These are phyloP conservation scores for Tardiomyces digboiensis DNA, from an alignment of 1,139 yeast genomes.

Conservation along the genomic window DNA sequence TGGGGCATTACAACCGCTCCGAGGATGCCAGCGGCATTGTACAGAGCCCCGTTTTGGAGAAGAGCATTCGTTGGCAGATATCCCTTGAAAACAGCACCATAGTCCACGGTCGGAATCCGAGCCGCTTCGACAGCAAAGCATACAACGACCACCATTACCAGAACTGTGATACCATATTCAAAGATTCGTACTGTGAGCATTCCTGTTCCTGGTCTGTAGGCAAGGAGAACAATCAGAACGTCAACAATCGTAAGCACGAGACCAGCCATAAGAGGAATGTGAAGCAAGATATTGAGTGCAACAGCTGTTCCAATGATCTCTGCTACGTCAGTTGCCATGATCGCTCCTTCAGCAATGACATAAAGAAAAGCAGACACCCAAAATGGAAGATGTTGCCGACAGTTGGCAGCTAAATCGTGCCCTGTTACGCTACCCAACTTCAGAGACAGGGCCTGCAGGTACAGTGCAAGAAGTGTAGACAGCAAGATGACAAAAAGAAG, in stretches of 20 bases:
- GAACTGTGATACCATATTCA: slow-evolving; percentile 54
- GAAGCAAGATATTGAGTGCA: slow-evolving; percentile 60
- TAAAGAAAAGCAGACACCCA: slow-evolving; percentile 51
- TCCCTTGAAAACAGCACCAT: slow-evolving; percentile 54
- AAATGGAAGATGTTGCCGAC: slow-evolving; percentile 50
- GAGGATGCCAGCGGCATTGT: slow-evolving; percentile 65
- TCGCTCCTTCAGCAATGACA: slow-evolving; percentile 69
- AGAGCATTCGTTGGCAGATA: slow-evolving; percentile 58
- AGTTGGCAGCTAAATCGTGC: slow-evolving; percentile 60
- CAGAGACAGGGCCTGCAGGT: slow-evolving; percentile 61
- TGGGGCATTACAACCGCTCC: slow-evolving; percentile 88
- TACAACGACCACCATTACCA: slow-evolving; percentile 60
- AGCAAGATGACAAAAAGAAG: slow-evolving; percentile 56
- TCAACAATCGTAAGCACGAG: slow-evolving; percentile 63
- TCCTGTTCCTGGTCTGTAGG: slow-evolving; percentile 63
- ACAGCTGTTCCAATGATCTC: slow-evolving; percentile 88
- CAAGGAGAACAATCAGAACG: slow-evolving; percentile 63
- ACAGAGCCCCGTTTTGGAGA: slow-evolving; percentile 54
- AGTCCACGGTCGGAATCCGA: slow-evolving; percentile 39
- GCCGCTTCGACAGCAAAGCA: slow-evolving; percentile 66
- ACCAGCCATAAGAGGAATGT: slow-evolving; percentile 71
- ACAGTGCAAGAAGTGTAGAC: slow-evolving; percentile 65
- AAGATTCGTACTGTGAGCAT: slow-evolving; percentile 54
- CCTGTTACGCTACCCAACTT: slow-evolving; percentile 80
- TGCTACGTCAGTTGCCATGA: slow-evolving; percentile 77